Evolutionary conservation across 2,329 filamentous ascomycete species (phyloP).

Genomic region (Geosmithia morbida): DNA sequence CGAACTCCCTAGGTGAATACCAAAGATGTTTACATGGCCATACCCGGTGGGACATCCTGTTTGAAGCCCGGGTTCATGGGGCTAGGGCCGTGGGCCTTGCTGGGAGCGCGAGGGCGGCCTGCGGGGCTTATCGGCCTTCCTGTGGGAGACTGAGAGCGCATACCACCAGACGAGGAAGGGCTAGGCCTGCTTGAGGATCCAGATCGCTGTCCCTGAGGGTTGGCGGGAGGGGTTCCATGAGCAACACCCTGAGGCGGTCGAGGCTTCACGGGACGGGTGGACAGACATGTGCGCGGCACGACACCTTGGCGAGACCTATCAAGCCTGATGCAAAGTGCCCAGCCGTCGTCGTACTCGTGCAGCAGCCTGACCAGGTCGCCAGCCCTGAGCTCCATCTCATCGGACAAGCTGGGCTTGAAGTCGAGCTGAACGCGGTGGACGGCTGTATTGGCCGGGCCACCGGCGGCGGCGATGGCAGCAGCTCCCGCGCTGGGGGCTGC

Average conservation of each 20-base stretch:
- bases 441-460: conserved; percentile 42
- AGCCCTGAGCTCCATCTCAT: conserved; percentile 70
- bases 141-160: conserved; percentile 16
- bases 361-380: conserved; percentile 80
- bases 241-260: conserved; percentile 41
- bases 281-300: conserved; percentile 83
- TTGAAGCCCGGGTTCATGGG: conserved; percentile 26
- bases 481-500: conserved; percentile 17
- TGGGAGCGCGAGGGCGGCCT: conserved; percentile 24
- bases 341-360: conserved; percentile 96
- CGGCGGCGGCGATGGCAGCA: conserved; percentile 48
- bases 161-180: conserved; percentile 6
- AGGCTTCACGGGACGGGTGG: conserved; percentile 80
- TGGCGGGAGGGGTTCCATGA: conserved; percentile 37
- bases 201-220: conserved; percentile 11
- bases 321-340: conserved; percentile 85
- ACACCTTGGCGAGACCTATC: conserved; percentile 90
- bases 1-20: too few species aligned
- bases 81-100: conserved; percentile 9
- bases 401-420: conserved; percentile 83
- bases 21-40: conserved; percentile 13
- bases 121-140: conserved; percentile 9
- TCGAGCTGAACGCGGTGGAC: conserved; percentile 92
- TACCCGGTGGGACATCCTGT: conserved; percentile 22
- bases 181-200: conserved; percentile 5